Conservation (phyloP, 352 stramenopile species). For the Globisporangium carolinianum region DNA sequence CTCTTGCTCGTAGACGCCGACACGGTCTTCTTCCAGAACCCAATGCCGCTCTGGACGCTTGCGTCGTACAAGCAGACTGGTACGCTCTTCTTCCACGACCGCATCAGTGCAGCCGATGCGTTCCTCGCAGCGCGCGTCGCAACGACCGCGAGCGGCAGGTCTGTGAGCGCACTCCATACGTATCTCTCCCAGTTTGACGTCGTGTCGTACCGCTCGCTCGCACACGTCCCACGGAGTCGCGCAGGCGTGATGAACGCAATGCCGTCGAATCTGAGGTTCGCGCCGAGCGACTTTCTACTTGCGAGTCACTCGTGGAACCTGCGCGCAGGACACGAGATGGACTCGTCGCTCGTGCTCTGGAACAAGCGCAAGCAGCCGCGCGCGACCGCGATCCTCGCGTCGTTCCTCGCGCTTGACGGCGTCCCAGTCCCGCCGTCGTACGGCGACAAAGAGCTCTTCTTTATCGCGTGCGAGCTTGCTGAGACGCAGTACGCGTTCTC, state of each 20-base stretch:
- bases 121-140: slow-evolving; percentile 32
- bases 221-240: slow-evolving; percentile 20
- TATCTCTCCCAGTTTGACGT: slow-evolving; percentile 57
- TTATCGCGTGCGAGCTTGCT: slow-evolving; percentile 55
- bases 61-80: slow-evolving; percentile 44
- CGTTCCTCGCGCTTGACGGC: slow-evolving; percentile 40
- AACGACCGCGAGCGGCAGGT: slow-evolving; percentile 5
- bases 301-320: slow-evolving; percentile 61
- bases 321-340: slow-evolving; percentile 55
- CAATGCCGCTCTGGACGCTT: slow-evolving; percentile 42
- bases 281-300: slow-evolving; percentile 48
- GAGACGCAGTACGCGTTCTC: slow-evolving; percentile 69
- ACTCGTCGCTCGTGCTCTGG: slow-evolving; percentile 76
- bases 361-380: slow-evolving; percentile 58
- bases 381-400: slow-evolving; percentile 53
- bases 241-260: slow-evolving; percentile 14
- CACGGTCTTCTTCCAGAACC: slow-evolving; percentile 54
- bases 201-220: slow-evolving; percentile 26
- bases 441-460: slow-evolving; percentile 78
- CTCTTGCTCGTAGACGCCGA: slow-evolving; percentile 77
- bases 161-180: slow-evolving; percentile 29
- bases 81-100: slow-evolving; percentile 54
- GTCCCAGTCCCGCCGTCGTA: slow-evolving; percentile 39
- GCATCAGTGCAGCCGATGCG: slow-evolving; percentile 28
- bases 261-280: slow-evolving; percentile 20